Percentiles rank a stretch among this genome's conserved stretches.
Conservation (phyloP, 2,329 filamentous ascomycete genomes). For the Tolypocladium sp. region DNA sequence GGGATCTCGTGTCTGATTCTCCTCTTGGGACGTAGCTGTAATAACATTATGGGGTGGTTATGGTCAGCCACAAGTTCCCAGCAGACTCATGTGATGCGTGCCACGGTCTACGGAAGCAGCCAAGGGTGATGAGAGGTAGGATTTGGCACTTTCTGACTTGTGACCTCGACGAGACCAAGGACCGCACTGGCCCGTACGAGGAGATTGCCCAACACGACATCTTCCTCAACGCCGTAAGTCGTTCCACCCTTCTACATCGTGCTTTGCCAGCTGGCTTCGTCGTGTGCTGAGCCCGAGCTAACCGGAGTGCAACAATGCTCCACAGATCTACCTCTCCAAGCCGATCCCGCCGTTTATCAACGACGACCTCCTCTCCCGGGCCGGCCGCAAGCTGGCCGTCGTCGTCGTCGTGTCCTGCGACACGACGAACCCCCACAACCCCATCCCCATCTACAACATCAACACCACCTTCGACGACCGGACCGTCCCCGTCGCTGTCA, state of each 20-base stretch:
- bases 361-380: constrained; percentile 50
- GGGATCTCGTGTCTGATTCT: background rate
- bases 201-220: constrained; percentile 70
- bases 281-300: background rate
- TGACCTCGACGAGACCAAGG: constrained; percentile 70
- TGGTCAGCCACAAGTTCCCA: background rate
- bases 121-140: too few relatives aligned
- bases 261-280: background rate
- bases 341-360: constrained; percentile 64
- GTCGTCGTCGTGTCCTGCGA: constrained; percentile 74
- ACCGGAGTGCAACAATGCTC: background rate
- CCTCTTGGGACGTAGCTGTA: background rate
- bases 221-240: constrained; percentile 56
- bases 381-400: constrained; percentile 66
- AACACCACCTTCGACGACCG: constrained; percentile 83
- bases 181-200: constrained; percentile 60
- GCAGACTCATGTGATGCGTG: background rate
- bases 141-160: constrained; percentile 18
- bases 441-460: constrained; percentile 70
- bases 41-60: background rate
- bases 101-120: too few relatives aligned
- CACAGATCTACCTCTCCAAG: constrained; percentile 8
- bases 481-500: constrained; percentile 64
- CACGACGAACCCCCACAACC: constrained; percentile 62
- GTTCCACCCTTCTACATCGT: too few relatives aligned